Percentiles rank a stretch among this genome's conserved stretches.
Evolutionary conservation across 306 rosid genomes (phyloP).

Genomic region (Corylus americana): DNA sequence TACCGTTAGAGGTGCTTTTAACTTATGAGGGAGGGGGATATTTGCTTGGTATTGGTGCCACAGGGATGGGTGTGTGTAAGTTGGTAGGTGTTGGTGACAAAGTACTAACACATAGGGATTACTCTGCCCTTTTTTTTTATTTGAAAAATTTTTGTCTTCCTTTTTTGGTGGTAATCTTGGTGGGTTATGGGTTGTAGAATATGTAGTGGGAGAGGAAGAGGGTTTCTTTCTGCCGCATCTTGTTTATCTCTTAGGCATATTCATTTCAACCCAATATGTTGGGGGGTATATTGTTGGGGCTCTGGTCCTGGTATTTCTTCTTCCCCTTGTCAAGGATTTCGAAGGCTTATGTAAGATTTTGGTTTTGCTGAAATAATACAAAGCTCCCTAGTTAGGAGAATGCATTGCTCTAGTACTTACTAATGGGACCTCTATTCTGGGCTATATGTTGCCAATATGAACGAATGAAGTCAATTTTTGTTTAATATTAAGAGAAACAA

Average conservation of each 20-base stretch:
- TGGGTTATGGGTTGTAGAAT: constrained; percentile 52
- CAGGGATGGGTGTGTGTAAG: constrained; percentile 55
- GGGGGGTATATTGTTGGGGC: constrained; percentile 28
- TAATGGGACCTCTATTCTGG: background rate
- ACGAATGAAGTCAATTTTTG: background rate
- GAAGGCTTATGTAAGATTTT: constrained; percentile 51
- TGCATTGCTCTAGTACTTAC: background rate
- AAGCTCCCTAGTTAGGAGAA: constrained; percentile 28
- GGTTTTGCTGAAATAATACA: constrained; percentile 50
- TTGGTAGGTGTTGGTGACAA: constrained; percentile 47
- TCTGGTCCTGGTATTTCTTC: constrained; percentile 32
- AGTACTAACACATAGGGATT: constrained; percentile 61
- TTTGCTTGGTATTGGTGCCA: constrained; percentile 45
- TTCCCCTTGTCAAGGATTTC: constrained; percentile 36
- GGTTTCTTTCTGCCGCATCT: constrained; percentile 35
- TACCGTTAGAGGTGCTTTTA: constrained; percentile 29
- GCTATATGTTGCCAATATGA: background rate
- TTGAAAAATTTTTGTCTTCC: constrained; percentile 30
- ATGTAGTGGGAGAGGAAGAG: constrained; percentile 47
- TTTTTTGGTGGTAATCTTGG: constrained; percentile 41
- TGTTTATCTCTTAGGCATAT: constrained; percentile 44
- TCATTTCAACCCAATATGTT: constrained; percentile 48
- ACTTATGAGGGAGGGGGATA: constrained; percentile 36
- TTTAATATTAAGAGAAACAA: background rate
- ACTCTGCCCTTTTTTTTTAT: constrained; percentile 30